Evolutionary conservation across 2,329 filamentous ascomycete genomes (phyloP).

Genomic region (Aspergillus arachidicola): DNA sequence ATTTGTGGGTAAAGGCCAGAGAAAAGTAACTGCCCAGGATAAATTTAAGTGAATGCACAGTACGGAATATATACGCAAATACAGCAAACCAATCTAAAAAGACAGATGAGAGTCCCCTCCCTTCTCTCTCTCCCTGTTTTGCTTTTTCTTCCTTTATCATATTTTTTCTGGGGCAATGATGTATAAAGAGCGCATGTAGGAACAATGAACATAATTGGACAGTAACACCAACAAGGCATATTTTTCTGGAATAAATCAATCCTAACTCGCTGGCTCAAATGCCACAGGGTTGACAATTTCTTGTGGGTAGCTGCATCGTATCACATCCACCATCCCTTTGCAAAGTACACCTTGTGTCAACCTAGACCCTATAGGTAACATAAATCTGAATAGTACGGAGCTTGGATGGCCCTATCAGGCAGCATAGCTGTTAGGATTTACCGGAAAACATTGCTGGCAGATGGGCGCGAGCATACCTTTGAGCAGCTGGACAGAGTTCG

Average conservation of each 20-base stretch:
- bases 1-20: not conserved
- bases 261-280: slow-evolving; percentile 22
- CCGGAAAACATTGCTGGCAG: not conserved
- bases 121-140: not conserved
- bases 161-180: not conserved
- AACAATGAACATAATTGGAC: slow-evolving; percentile 15
- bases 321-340: slow-evolving; percentile 30
- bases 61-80: not conserved
- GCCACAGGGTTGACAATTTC: slow-evolving; percentile 20
- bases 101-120: not conserved
- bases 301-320: slow-evolving; percentile 14
- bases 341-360: slow-evolving; percentile 31
- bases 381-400: slow-evolving; percentile 40
- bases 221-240: slow-evolving; percentile 14
- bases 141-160: too few relatives aligned
- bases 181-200: slow-evolving; percentile 6
- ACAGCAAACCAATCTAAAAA: not conserved
- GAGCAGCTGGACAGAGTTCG: slow-evolving; percentile 40
- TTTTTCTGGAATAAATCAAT: slow-evolving; percentile 20
- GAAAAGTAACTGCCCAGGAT: not conserved
- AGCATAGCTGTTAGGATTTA: not conserved
- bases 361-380: slow-evolving; percentile 28
- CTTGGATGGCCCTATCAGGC: slow-evolving; percentile 45
- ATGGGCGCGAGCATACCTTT: slow-evolving; percentile 34
- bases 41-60: not conserved